Evolutionary conservation across 805 yeast genomes (phyloP), one percentile per base, ranked within the genome.

Genomic region (Wickerhamia fluorescens): DNA sequence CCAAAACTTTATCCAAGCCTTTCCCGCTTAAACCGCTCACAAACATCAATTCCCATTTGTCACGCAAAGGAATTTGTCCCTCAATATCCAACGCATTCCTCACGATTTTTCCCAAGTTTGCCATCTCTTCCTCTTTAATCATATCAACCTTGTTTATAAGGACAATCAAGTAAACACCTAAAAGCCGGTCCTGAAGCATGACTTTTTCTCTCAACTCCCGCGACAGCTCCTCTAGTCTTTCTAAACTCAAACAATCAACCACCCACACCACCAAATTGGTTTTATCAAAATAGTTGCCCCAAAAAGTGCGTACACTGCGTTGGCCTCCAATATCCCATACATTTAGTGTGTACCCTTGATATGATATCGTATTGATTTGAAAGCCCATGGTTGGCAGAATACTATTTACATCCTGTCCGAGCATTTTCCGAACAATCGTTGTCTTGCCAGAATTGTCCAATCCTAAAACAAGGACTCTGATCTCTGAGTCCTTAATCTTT

Each of bases 371-470:
- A 27, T 73, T 68, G 38, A 88, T 89, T 42, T 75, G 79, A 54
- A 88, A 89, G 10, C 97, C 97, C 67, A 88, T 71, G 0, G 97
- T 88, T 0, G 97, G 96, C 7, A 84, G 69, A 5, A 87, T 75
- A n/a, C 59, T 60, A 6, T 50, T 43, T 5, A 69, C 63, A 34
- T 75, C 74, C 38, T 67, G 59, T 15, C 62, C 38, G 55, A 80
- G 60, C 10, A 84, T 47, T 12, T 61, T 48, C 34, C 76, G 75
- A 14, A 87, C 78, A 2, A 89, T 71, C 0, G 96, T 83, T 2
- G 96, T 82, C 51, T 88, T 88, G 2, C 97, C 97, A 1, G 95
- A 73, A 51, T 85, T 86, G 49, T 88, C 97, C 3, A 88, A 69
- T 0, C 97, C 97, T 8, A 88, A 67, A 33, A 84, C 65, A 14